Evolutionary conservation across 768 basidiomycete species (phyloP).

Genomic region (Lentinula raphanica): DNA sequence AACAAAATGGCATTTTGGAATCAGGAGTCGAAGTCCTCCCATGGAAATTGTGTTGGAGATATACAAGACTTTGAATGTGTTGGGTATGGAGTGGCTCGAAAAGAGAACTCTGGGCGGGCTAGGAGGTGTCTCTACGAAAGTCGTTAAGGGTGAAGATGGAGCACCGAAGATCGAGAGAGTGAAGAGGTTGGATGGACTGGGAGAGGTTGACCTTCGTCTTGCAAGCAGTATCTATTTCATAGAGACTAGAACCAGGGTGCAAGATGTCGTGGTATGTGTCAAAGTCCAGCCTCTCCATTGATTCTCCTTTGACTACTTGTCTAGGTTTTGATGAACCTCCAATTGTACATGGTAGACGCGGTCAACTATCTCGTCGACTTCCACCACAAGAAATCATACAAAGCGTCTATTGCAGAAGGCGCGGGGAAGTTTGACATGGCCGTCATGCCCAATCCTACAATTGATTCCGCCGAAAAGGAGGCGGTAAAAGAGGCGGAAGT

Average conservation of each 20-base stretch:
- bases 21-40: conserved; percentile 87
- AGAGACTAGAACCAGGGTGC: conserved; percentile 85
- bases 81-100: conserved; percentile 98
- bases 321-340: conserved; percentile 94
- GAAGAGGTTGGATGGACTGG: conserved; percentile 53
- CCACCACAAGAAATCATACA: conserved; percentile 93
- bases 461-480: conserved; percentile 35
- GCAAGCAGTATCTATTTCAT: conserved; percentile 86
- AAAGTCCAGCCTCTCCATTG: not conserved
- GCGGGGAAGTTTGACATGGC: conserved; percentile 69
- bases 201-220: conserved; percentile 55
- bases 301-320: not conserved
- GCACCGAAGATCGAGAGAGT: conserved; percentile 54
- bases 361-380: conserved; percentile 98
- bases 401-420: conserved; percentile 59
- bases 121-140: conserved; percentile 43
- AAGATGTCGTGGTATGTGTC: conserved; percentile 81
- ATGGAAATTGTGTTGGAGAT: conserved; percentile 99
- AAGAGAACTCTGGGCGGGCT: conserved; percentile 75
- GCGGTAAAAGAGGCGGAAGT: conserved; percentile 37
- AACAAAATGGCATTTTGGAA: conserved; percentile 97
- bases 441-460: conserved; percentile 15
- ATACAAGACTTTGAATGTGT: conserved; percentile 81
- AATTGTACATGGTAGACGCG: conserved; percentile 93
- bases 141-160: conserved; percentile 20